These are phyloP conservation scores for Thecaphora thlaspeos DNA, from an alignment of 1,284 basidiomycete species.

Conservation along the genomic window DNA sequence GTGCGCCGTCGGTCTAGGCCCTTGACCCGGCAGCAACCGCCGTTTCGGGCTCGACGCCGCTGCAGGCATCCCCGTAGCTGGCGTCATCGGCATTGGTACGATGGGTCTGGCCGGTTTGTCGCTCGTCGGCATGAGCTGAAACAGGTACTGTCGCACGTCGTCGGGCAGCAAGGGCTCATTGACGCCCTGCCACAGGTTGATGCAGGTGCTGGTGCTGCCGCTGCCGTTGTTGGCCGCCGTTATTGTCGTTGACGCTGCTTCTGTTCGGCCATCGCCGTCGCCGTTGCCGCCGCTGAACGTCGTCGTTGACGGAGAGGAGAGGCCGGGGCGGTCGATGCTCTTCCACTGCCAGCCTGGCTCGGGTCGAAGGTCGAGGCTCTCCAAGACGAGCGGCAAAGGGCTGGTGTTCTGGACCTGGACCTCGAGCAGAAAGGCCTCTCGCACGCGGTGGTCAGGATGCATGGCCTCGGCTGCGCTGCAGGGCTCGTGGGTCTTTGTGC, in stretches of 20 bases:
- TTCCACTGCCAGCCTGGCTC: slow-evolving; percentile 20
- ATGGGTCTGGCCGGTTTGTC: not conserved
- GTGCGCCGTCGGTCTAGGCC: too few relatives aligned
- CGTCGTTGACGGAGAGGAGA: not conserved
- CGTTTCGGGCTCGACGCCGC: not conserved
- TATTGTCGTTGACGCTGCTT: not conserved
- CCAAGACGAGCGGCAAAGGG: slow-evolving; percentile 27
- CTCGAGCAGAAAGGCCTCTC: slow-evolving; percentile 47
- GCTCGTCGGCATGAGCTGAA: slow-evolving; percentile 12
- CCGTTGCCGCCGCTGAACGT: too few relatives aligned
- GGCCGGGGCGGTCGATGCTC: slow-evolving; percentile 23
- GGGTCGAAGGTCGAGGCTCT: slow-evolving; percentile 30
- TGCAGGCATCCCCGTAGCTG: not conserved
- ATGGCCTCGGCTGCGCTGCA: slow-evolving; percentile 15
- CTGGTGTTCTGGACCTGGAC: slow-evolving; percentile 54
- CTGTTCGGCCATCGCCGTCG: too few relatives aligned
- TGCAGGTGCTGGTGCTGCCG: too few relatives aligned
- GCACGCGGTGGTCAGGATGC: slow-evolving; percentile 18
- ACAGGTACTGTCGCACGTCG: slow-evolving; percentile 52
- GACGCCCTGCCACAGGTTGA: slow-evolving; percentile 18
- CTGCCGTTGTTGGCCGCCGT: too few relatives aligned
- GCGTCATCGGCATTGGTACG: not conserved
- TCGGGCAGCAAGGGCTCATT: slow-evolving; percentile 34
- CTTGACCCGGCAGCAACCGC: too few relatives aligned
- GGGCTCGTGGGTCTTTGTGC: slow-evolving; percentile 53